These are phyloP conservation scores for Ogataea pini DNA, from an alignment of 805 yeast species.

Conservation along the genomic window DNA sequence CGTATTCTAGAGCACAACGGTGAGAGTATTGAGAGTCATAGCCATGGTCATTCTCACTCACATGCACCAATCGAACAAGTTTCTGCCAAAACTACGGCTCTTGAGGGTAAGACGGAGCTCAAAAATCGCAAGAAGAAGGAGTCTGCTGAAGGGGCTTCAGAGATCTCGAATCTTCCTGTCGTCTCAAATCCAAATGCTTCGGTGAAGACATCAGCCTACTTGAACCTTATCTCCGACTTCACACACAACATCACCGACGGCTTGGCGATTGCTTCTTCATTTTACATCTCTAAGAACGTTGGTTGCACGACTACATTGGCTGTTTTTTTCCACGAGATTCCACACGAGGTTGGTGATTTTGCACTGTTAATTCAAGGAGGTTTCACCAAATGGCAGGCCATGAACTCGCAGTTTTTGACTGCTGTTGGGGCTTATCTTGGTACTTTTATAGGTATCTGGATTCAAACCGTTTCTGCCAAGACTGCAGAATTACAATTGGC, in stretches of 20 bases:
- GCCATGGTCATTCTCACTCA: conserved; percentile 45
- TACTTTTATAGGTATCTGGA: conserved; percentile 59
- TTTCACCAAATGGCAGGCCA: conserved; percentile 62
- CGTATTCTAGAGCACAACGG: conserved; percentile 48
- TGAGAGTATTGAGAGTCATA: conserved; percentile 40
- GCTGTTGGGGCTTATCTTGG: conserved; percentile 68
- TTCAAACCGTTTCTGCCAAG: conserved; percentile 40
- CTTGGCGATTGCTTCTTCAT: conserved; percentile 69
- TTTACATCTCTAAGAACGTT: conserved; percentile 55
- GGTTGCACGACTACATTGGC: conserved; percentile 74
- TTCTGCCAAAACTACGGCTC: conserved; percentile 8
- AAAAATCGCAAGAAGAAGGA: conserved; percentile 14
- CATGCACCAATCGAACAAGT: conserved; percentile 25
- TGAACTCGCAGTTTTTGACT: conserved; percentile 66
- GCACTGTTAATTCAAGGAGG: conserved; percentile 73
- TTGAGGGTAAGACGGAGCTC: not conserved
- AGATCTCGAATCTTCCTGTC: conserved; percentile 26
- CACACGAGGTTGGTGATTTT: conserved; percentile 81
- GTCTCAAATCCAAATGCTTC: conserved; percentile 38
- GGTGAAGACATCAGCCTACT: conserved; percentile 54
- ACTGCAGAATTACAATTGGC: conserved; percentile 5
- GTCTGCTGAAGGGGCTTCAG: conserved; percentile 25
- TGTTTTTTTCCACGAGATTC: conserved; percentile 74
- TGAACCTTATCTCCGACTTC: conserved; percentile 69
- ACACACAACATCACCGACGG: conserved; percentile 80